phyloP scores from a whole-genome alignment of 2,329 filamentous ascomycete species.

The Aspergillus aculeatinus region DNA sequence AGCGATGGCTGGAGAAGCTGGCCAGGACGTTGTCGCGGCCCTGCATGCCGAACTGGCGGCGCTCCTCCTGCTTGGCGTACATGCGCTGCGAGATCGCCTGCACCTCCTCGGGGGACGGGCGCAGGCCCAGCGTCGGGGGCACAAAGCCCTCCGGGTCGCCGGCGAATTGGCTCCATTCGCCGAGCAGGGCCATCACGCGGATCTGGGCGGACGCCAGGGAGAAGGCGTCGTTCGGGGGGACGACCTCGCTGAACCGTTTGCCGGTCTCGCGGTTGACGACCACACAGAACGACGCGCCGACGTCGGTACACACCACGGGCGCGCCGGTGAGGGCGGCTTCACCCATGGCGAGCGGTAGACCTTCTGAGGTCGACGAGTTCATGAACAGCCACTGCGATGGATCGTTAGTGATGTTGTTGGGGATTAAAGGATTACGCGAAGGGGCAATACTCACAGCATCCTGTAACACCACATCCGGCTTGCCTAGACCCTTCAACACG shows the following conservation, averaged over 20 bases:
- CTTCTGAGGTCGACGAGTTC: slow-evolving; percentile 46
- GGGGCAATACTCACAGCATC: slow-evolving; percentile 9
- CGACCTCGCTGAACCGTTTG: slow-evolving; percentile 58
- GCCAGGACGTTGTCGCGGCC: slow-evolving; percentile 58
- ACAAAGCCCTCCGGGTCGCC: slow-evolving; percentile 45
- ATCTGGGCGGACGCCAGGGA: slow-evolving; percentile 62
- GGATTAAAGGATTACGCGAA: not conserved
- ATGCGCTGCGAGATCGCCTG: slow-evolving; percentile 56
- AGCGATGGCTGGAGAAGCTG: slow-evolving; percentile 58
- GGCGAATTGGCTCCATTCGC: slow-evolving; percentile 59
- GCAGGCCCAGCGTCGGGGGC: slow-evolving; percentile 47
- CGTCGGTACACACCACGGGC: slow-evolving; percentile 43
- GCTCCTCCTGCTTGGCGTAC: slow-evolving; percentile 57
- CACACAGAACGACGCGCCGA: slow-evolving; percentile 42
- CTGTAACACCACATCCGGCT: slow-evolving; percentile 16
- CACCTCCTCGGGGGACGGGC: slow-evolving; percentile 51
- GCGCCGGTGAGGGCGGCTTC: slow-evolving; percentile 47
- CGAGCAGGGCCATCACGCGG: slow-evolving; percentile 59
- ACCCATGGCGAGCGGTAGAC: slow-evolving; percentile 44
- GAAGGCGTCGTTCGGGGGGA: slow-evolving; percentile 62
- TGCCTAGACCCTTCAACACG: slow-evolving; percentile 44
- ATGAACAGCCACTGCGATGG: slow-evolving; percentile 52
- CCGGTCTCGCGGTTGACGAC: slow-evolving; percentile 43
- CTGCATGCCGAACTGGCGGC: slow-evolving; percentile 58
- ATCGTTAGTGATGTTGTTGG: slow-evolving; percentile 24